These are phyloP conservation scores for Protomyces inouyei DNA, from an alignment of 1,139 yeast genomes.

Conservation along the genomic window DNA sequence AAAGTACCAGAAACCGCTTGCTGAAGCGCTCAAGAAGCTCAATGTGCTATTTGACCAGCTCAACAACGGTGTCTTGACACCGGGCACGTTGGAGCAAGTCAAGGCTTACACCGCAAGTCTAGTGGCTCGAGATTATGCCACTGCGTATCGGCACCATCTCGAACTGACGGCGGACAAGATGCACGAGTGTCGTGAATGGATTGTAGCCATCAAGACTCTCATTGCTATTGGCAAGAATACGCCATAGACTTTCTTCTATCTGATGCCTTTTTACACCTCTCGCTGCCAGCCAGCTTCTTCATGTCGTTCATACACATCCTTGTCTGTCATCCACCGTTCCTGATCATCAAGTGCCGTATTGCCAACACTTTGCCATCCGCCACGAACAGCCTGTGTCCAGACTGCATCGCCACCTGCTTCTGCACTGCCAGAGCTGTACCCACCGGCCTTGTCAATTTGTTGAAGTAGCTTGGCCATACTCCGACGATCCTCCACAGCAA, in stretches of 20 bases:
- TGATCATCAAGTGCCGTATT: conserved; percentile 63
- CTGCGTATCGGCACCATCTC: conserved; percentile 51
- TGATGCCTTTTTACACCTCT: neutral
- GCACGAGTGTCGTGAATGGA: conserved; percentile 86
- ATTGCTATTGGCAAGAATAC: conserved; percentile 56
- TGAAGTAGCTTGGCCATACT: conserved; percentile 80
- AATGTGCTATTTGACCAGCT: conserved; percentile 72
- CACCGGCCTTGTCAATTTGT: conserved; percentile 82
- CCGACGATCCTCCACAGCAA: conserved; percentile 78
- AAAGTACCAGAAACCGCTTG: conserved; percentile 64
- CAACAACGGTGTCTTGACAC: conserved; percentile 61
- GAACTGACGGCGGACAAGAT: conserved; percentile 63
- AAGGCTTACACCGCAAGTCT: conserved; percentile 49
- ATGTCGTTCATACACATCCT: conserved; percentile 64
- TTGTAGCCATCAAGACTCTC: conserved; percentile 83
- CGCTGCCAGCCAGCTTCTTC: conserved; percentile 51
- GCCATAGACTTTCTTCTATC: neutral
- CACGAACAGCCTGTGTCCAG: conserved; percentile 93
- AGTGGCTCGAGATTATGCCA: conserved; percentile 51
- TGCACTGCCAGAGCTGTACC: conserved; percentile 85
- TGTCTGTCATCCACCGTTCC: conserved; percentile 91
- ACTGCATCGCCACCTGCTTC: conserved; percentile 93
- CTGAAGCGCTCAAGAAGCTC: conserved; percentile 78
- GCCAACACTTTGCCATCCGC: conserved; percentile 51
- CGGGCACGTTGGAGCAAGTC: conserved; percentile 49